These are phyloP conservation scores for Pichia sporocuriosa DNA, from an alignment of 805 yeast species.

Conservation along the genomic window DNA sequence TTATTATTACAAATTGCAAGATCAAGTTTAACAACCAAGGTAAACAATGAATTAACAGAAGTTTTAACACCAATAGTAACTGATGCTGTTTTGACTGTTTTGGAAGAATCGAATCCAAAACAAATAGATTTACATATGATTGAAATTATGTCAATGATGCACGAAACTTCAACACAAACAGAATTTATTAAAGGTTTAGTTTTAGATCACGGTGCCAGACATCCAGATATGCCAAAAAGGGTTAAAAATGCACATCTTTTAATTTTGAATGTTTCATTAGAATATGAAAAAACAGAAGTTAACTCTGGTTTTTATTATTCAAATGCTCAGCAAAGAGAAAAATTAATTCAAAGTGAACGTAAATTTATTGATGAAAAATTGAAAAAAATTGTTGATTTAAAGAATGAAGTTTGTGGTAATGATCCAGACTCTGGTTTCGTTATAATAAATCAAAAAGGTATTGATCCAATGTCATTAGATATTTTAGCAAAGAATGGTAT, in stretches of 20 bases:
- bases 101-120: conserved; percentile 32
- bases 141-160: conserved; percentile 98
- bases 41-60: conserved; percentile 66
- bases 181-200: conserved; percentile 82
- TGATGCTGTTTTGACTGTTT: conserved; percentile 85
- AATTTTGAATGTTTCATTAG: conserved; percentile 88
- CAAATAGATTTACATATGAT: conserved; percentile 90
- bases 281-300: conserved; percentile 96
- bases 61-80: conserved; percentile 90
- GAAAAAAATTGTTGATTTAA: conserved; percentile 83
- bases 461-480: conserved; percentile 96
- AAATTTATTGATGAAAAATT: conserved; percentile 91
- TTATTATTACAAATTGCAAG: conserved; percentile 86
- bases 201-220: conserved; percentile 96
- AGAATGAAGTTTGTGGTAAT: conserved; percentile 82
- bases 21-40: conserved; percentile 83
- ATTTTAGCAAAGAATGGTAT: conserved; percentile 88
- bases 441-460: conserved; percentile 95
- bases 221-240: conserved; percentile 96
- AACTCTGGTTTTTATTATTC: conserved; percentile 94
- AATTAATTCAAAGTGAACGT: conserved; percentile 87
- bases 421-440: conserved; percentile 76
- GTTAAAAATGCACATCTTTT: conserved; percentile 79
- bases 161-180: conserved; percentile 78
- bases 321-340: conserved; percentile 92